phyloP scores from a whole-genome alignment of 2,329 filamentous ascomycete genomes.

The Fusarium sp. region DNA sequence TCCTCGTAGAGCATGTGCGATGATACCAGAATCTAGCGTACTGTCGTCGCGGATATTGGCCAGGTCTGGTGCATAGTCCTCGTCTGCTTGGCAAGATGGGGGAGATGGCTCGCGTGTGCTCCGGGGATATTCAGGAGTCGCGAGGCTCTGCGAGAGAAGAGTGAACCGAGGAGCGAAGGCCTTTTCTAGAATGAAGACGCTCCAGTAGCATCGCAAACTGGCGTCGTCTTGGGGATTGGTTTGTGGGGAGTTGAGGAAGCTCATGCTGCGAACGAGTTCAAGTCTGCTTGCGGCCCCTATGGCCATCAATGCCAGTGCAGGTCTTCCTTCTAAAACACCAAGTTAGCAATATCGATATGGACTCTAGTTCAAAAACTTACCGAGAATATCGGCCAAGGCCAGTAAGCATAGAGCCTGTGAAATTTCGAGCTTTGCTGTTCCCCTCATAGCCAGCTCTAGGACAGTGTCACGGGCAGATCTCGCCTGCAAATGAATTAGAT shows the following conservation, averaged over 20 bases:
- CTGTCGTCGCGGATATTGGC: constrained; percentile 29
- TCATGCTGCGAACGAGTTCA: constrained; percentile 26
- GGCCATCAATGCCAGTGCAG: constrained; percentile 34
- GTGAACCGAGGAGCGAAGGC: constrained; percentile 32
- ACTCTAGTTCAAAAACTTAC: background rate
- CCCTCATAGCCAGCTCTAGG: constrained; percentile 22
- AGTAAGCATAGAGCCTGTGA: constrained; percentile 27
- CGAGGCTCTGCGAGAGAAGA: background rate
- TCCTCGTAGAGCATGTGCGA: constrained; percentile 22
- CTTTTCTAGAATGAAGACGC: constrained; percentile 37
- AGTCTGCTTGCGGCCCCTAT: constrained; percentile 36
- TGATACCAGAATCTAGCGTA: constrained; percentile 31
- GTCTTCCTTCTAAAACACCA: constrained; percentile 15
- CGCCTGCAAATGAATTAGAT: constrained; percentile 17
- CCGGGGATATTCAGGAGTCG: constrained; percentile 21
- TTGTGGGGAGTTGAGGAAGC: background rate
- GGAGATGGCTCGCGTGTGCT: constrained; percentile 32
- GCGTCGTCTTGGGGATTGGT: constrained; percentile 9
- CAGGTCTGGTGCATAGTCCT: constrained; percentile 35
- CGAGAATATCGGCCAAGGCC: constrained; percentile 15
- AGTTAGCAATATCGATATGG: background rate
- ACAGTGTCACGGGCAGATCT: constrained; percentile 26
- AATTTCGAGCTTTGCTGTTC: constrained; percentile 26
- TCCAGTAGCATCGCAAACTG: constrained; percentile 39
- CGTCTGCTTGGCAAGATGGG: constrained; percentile 5